phyloP scores from a whole-genome alignment of 2,329 filamentous ascomycete species.

The Aspergillus latus region DNA sequence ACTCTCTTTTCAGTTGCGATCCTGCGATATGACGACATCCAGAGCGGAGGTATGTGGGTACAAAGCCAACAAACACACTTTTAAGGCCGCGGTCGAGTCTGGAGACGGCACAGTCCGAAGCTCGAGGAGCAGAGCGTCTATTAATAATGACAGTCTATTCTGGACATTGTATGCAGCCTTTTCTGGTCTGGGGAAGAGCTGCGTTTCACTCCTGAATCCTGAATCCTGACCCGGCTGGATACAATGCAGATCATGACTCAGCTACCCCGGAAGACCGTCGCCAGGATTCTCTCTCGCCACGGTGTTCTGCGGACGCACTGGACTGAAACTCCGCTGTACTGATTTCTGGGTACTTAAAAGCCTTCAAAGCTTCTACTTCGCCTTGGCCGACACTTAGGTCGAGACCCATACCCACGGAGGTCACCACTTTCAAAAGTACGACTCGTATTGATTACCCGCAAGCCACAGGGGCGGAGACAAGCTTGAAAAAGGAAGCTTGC shows the following conservation, averaged over 20 bases:
- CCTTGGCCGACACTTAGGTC: not conserved
- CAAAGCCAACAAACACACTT: not conserved
- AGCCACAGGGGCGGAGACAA: not conserved
- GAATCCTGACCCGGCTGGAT: not conserved
- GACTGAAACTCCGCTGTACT: not conserved
- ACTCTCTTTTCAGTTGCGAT: too few relatives aligned
- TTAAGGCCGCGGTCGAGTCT: not conserved
- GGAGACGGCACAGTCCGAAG: not conserved
- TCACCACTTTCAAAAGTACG: not conserved
- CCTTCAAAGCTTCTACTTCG: not conserved
- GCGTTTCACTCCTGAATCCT: not conserved
- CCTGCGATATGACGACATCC: not conserved
- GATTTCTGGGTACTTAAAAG: not conserved
- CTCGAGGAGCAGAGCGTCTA: not conserved
- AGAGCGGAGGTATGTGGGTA: not conserved
- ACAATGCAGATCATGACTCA: constrained; percentile 1
- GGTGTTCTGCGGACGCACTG: not conserved
- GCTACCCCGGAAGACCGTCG: not conserved
- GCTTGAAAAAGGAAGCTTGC: not conserved
- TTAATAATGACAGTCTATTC: not conserved
- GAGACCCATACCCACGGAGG: not conserved
- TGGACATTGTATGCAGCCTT: not conserved
- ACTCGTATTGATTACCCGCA: not conserved
- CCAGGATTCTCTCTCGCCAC: not conserved
- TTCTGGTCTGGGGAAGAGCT: constrained; percentile 2